Percentiles rank a stretch among this genome's conserved stretches.
Conservation (phyloP, 306 rosid species). For the Lablab purpureus region DNA sequence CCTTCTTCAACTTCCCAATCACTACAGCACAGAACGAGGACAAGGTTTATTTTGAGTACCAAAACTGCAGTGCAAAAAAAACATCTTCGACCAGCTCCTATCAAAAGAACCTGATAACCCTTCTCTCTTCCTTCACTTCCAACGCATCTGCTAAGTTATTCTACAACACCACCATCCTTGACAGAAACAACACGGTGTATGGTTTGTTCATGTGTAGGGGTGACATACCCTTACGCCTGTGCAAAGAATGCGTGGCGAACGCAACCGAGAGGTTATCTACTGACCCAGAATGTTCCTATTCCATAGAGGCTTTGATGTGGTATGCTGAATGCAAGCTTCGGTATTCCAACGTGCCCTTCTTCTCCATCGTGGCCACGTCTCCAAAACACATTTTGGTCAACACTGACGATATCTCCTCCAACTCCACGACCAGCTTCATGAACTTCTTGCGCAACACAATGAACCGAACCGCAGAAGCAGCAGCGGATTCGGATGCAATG, state of each 20-base stretch:
- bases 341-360: background rate
- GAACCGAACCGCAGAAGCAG: conserved; percentile 2
- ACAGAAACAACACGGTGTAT: background rate
- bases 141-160: background rate
- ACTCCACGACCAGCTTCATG: background rate
- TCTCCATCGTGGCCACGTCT: background rate
- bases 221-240: background rate
- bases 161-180: background rate
- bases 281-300: background rate
- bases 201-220: conserved; percentile 10
- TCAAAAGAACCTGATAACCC: background rate
- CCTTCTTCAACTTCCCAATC: background rate
- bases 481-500: background rate
- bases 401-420: background rate
- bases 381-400: background rate
- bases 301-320: background rate
- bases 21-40: background rate
- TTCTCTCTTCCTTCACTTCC: background rate
- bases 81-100: background rate
- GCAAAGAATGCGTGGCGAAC: background rate
- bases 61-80: background rate
- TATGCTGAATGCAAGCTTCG: background rate
- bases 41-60: background rate
- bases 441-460: background rate
- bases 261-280: background rate